Percentiles rank a stretch among this genome's conserved stretches.
These are phyloP conservation scores for Thalassiosira ordinaria DNA, from an alignment of 352 stramenopile genomes.

Conservation along the genomic window DNA sequence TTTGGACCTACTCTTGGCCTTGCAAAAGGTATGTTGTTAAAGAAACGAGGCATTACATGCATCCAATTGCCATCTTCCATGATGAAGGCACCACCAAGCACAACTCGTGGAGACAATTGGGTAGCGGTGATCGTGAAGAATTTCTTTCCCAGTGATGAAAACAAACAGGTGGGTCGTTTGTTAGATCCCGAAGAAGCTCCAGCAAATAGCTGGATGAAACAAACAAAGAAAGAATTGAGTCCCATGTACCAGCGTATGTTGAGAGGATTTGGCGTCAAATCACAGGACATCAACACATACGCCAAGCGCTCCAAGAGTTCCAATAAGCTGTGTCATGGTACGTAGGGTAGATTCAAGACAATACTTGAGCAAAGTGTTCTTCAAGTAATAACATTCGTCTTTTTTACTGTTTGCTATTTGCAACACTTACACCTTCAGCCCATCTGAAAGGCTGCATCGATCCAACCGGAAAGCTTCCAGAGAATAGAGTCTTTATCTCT, in stretches of 20 bases:
- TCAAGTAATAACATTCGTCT: neutral
- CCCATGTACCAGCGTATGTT: slow-evolving; percentile 57
- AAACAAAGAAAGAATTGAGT: slow-evolving; percentile 30
- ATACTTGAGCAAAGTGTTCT: neutral
- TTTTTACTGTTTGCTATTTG: neutral
- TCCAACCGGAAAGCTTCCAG: slow-evolving; percentile 58
- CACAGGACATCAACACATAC: slow-evolving; percentile 33
- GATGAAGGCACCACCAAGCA: slow-evolving; percentile 49
- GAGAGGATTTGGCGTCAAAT: slow-evolving; percentile 35
- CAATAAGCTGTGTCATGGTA: slow-evolving; percentile 38
- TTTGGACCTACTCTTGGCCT: slow-evolving; percentile 51
- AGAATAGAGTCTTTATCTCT: slow-evolving; percentile 56
- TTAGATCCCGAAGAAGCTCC: slow-evolving; percentile 39
- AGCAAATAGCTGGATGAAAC: slow-evolving; percentile 25
- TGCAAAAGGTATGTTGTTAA: slow-evolving; percentile 48
- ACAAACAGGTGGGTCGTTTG: slow-evolving; percentile 22
- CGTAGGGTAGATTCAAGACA: neutral
- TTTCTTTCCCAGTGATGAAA: slow-evolving; percentile 31
- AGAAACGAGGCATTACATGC: slow-evolving; percentile 32
- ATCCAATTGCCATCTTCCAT: slow-evolving; percentile 66
- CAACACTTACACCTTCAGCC: slow-evolving; percentile 2
- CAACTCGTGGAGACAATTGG: slow-evolving; percentile 11
- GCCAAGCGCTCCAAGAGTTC: slow-evolving; percentile 19
- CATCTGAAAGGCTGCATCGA: slow-evolving; percentile 59
- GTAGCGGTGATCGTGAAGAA: slow-evolving; percentile 32